Percentiles rank a stretch among this genome's conserved stretches.
phyloP scores from a whole-genome alignment of 805 yeast genomes.

The Yarrowia porcina region DNA sequence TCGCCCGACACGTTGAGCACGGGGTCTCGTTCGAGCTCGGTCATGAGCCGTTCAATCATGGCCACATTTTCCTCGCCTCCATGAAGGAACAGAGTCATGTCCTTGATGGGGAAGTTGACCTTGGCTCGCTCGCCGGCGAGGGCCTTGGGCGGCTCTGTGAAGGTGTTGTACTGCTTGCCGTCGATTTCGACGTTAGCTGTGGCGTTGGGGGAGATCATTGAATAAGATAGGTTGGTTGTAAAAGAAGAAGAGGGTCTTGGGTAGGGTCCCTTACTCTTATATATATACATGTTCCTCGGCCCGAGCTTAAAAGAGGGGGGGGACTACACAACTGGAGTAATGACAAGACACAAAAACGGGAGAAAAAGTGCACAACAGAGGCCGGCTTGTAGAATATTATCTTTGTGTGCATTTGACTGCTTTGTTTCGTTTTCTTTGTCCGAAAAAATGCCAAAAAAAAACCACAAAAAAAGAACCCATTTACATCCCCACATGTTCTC shows the following conservation, averaged over 20 bases:
- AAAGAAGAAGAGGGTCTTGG: background rate
- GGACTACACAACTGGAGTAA: too few species aligned
- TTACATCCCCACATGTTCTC: background rate
- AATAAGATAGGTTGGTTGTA: too few species aligned
- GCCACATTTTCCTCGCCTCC: slow-evolving; percentile 45
- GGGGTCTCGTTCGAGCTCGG: slow-evolving; percentile 56
- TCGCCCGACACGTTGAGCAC: slow-evolving; percentile 44
- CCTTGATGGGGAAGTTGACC: slow-evolving; percentile 40
- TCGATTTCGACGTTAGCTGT: slow-evolving; percentile 30
- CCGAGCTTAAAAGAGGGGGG: too few species aligned
- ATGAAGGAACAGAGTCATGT: slow-evolving; percentile 45
- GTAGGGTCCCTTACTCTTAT: background rate
- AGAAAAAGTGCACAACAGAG: too few species aligned
- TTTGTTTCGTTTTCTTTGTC: background rate
- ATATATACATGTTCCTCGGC: slow-evolving; percentile 18
- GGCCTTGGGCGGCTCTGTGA: slow-evolving; percentile 39
- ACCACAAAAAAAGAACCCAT: too few species aligned
- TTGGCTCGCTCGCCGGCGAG: slow-evolving; percentile 43
- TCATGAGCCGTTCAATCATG: slow-evolving; percentile 40
- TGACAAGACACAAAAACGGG: too few species aligned
- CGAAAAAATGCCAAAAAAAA: too few species aligned
- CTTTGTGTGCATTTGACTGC: background rate
- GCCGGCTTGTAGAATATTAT: too few species aligned
- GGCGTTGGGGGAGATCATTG: background rate
- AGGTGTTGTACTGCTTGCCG: slow-evolving; percentile 33